A percentile compares a stretch with the other conserved stretches of the same genome.
Conservation (phyloP, 2,329 filamentous ascomycete genomes). For the Harringtonia aguacate region DNA sequence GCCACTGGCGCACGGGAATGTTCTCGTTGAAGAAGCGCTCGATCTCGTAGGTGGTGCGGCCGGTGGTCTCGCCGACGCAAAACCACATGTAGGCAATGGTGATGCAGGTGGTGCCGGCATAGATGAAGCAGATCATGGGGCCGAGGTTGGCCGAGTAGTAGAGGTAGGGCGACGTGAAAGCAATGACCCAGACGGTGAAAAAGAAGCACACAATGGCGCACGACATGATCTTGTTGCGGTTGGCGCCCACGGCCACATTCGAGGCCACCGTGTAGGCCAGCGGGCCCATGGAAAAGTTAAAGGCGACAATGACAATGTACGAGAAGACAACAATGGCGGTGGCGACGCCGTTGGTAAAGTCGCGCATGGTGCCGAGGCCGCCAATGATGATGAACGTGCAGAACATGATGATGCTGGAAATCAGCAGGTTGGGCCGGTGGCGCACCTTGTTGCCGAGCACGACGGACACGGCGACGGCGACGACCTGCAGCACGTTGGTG, state of each 20-base stretch:
- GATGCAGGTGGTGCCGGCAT: not conserved
- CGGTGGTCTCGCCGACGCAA: not conserved
- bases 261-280: not conserved
- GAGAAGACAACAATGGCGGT: not conserved
- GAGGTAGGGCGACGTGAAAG: not conserved
- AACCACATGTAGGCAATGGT: not conserved
- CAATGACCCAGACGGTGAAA: not conserved
- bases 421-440: not conserved
- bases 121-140: not conserved
- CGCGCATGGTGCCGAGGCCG: not conserved
- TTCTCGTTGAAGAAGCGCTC: not conserved
- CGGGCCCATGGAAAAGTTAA: not conserved
- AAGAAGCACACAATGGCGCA: not conserved
- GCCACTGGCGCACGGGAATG: not conserved
- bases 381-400: not conserved
- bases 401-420: not conserved
- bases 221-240: conserved; percentile 1
- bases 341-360: not conserved
- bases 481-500: not conserved
- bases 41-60: not conserved
- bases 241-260: not conserved
- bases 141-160: not conserved
- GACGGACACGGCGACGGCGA: not conserved
- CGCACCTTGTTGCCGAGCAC: not conserved
- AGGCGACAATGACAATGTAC: not conserved